These are phyloP conservation scores for Hypholoma sublateritium DNA, from an alignment of 768 basidiomycete genomes.

Conservation along the genomic window DNA sequence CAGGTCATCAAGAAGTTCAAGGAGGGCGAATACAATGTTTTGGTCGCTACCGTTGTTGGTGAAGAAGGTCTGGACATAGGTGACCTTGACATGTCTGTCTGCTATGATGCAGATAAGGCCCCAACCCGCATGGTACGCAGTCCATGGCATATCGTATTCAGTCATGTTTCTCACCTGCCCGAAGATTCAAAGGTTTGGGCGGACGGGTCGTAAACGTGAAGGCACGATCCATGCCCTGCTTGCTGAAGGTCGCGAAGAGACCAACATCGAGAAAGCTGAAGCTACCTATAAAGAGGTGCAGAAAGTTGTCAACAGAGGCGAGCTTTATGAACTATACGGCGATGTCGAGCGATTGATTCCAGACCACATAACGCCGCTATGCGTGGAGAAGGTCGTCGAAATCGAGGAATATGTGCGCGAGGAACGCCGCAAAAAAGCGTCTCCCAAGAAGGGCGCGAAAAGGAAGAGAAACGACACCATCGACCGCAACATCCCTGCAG, in stretches of 20 bases:
- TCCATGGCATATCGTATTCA: neutral
- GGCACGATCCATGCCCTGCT: constrained; percentile 91
- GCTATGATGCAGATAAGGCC: constrained; percentile 96
- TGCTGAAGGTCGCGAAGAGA: constrained; percentile 87
- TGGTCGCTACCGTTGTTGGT: constrained; percentile 95
- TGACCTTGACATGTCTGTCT: constrained; percentile 93
- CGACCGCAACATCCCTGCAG: constrained; percentile 68
- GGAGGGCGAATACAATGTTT: constrained; percentile 80
- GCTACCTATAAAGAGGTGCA: constrained; percentile 87
- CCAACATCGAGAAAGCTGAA: constrained; percentile 87
- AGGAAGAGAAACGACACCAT: constrained; percentile 72
- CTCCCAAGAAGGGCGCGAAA: constrained; percentile 44
- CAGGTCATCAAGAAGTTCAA: constrained; percentile 90
- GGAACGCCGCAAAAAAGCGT: constrained; percentile 39
- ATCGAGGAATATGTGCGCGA: constrained; percentile 71
- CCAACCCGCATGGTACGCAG: constrained; percentile 88
- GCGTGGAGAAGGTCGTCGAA: constrained; percentile 80
- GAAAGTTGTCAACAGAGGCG: constrained; percentile 80
- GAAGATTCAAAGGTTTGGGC: constrained; percentile 92
- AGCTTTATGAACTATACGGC: constrained; percentile 87
- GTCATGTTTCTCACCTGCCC: constrained; percentile 4
- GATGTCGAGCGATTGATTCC: constrained; percentile 90
- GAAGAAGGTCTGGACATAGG: constrained; percentile 99
- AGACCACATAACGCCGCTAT: constrained; percentile 69
- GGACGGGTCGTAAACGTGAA: constrained; percentile 90